Evolutionary conservation across 257 asterid species (phyloP).

Genomic region (Prunella vulgaris): DNA sequence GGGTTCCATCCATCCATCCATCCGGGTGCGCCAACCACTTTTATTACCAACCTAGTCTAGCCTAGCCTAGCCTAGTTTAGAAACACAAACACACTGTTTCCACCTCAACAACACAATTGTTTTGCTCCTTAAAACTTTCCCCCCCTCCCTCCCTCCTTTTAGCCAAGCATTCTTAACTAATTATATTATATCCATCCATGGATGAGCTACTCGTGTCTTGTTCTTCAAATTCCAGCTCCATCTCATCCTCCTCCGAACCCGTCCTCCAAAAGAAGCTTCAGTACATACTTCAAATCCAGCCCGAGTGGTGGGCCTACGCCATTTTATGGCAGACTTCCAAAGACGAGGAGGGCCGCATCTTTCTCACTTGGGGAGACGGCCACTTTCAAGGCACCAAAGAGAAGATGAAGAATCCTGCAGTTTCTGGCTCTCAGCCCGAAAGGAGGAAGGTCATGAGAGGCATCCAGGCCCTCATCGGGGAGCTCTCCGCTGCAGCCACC

Average conservation of each 20-base stretch:
- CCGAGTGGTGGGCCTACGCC: conserved; percentile 53
- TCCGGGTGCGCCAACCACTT: not conserved
- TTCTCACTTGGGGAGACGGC: conserved; percentile 58
- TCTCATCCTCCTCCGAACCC: not conserved
- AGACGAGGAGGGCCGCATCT: conserved; percentile 31
- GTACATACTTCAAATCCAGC: conserved; percentile 41
- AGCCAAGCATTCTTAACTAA: too few relatives aligned
- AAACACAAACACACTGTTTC: too few relatives aligned
- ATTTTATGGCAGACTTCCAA: conserved; percentile 47
- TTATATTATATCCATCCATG: conserved; percentile 16
- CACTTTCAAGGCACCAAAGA: conserved; percentile 50
- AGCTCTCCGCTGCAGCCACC: not conserved
- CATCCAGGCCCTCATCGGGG: conserved; percentile 51
- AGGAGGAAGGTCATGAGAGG: conserved; percentile 53
- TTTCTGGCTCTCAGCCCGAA: conserved; percentile 35
- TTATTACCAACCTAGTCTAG: not conserved
- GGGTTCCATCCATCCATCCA: not conserved
- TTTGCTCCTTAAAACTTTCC: not conserved
- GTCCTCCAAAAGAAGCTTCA: conserved; percentile 48
- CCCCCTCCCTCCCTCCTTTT: not conserved
- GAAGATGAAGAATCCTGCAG: not conserved
- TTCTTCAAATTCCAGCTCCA: conserved; percentile 8
- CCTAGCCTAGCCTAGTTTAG: not conserved
- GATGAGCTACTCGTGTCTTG: conserved; percentile 27
- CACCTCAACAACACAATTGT: not conserved